Conservation (phyloP, 1,139 yeast species). For the Saccharomycopsis phalli region DNA sequence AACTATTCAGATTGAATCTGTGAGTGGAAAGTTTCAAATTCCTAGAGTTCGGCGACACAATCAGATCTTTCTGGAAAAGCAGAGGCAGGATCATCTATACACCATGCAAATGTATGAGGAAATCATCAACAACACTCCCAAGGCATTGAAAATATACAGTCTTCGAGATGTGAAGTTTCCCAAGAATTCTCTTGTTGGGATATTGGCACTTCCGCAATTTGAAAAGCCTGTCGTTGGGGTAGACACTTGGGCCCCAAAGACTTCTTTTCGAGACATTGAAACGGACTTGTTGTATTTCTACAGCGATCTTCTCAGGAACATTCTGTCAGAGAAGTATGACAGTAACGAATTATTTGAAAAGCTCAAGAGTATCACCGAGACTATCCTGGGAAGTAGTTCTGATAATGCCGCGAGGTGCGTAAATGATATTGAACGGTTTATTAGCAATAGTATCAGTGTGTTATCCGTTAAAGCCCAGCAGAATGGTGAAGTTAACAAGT, state of each 20-base stretch:
- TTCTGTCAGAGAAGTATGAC: conserved; percentile 1
- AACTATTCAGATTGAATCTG: conserved; percentile 14
- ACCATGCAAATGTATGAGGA: conserved; percentile 12
- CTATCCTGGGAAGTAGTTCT: not conserved
- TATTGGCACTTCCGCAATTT: not conserved
- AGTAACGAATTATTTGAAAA: conserved; percentile 5
- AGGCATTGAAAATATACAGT: conserved; percentile 6
- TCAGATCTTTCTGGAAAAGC: conserved; percentile 5
- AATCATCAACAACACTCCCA: conserved; percentile 12
- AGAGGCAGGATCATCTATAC: not conserved
- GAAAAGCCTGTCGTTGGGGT: not conserved
- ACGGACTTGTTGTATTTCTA: conserved; percentile 5
- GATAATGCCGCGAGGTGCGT: not conserved
- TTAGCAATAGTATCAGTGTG: conserved; percentile 11
- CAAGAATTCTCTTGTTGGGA: conserved; percentile 6
- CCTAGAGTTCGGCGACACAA: conserved; percentile 1
- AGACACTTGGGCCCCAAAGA: not conserved
- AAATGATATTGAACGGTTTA: conserved; percentile 10
- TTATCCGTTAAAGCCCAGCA: not conserved
- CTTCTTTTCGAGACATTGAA: conserved; percentile 5
- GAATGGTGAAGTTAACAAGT: not conserved
- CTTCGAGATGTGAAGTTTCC: conserved; percentile 5
- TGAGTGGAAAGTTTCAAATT: conserved; percentile 1
- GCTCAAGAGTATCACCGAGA: conserved; percentile 12
- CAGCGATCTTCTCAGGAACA: conserved; percentile 7